Percentiles rank a stretch among this genome's conserved stretches.
Conservation (phyloP, 2,329 filamentous ascomycete genomes). For the Clarireedia monteithiana region DNA sequence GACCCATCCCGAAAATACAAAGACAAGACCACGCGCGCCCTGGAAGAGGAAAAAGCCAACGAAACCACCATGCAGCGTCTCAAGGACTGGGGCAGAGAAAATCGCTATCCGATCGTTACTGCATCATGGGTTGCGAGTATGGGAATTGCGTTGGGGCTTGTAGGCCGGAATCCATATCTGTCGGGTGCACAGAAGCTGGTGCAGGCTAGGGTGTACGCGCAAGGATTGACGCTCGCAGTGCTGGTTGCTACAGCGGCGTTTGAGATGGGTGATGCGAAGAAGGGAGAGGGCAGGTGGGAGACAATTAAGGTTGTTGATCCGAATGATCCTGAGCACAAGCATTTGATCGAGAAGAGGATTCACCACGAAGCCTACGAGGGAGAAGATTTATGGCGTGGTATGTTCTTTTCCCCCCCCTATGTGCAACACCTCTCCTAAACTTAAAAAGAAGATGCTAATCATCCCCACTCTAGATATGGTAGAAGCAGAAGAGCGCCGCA, state of each 20-base stretch:
- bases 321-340: constrained; percentile 74
- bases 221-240: constrained; percentile 62
- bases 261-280: constrained; percentile 67
- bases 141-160: constrained; percentile 52
- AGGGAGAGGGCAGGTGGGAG: constrained; percentile 73
- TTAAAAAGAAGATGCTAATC: too few relatives aligned
- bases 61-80: constrained; percentile 52
- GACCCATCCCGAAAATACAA: constrained; percentile 30
- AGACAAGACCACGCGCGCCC: constrained; percentile 21
- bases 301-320: constrained; percentile 75
- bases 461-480: constrained; percentile 59
- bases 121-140: constrained; percentile 60
- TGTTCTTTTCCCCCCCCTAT: constrained; percentile 27
- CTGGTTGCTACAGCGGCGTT: constrained; percentile 60
- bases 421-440: too few relatives aligned
- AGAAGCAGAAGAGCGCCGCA: constrained; percentile 62
- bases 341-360: constrained; percentile 77
- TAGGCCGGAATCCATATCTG: constrained; percentile 56
- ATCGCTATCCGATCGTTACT: constrained; percentile 63
- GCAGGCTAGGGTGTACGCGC: constrained; percentile 69
- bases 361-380: constrained; percentile 83
- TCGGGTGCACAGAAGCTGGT: constrained; percentile 61
- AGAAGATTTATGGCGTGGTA: constrained; percentile 89
- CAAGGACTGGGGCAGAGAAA: constrained; percentile 62
- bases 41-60: constrained; percentile 14